These are phyloP conservation scores for Croton setiger DNA, from an alignment of 441 rosid species.

Conservation along the genomic window DNA sequence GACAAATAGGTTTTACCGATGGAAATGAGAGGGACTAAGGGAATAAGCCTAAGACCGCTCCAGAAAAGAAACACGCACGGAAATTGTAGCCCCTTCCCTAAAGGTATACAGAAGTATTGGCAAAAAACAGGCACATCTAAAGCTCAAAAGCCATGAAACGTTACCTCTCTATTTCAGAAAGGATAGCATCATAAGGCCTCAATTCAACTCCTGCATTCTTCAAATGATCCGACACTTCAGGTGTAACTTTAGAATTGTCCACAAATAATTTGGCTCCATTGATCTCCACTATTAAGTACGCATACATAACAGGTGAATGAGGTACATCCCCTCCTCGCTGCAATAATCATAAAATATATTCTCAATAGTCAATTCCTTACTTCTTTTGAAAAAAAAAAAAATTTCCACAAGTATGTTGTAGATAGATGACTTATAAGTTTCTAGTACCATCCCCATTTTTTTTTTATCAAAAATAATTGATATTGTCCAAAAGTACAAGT, in stretches of 20 bases:
- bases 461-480: not conserved
- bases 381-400: not conserved
- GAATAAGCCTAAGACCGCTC: not conserved
- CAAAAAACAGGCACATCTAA: constrained; percentile 7
- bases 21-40: not conserved
- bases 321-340: constrained; percentile 98
- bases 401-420: not conserved
- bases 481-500: constrained; percentile 12
- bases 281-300: constrained; percentile 73
- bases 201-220: constrained; percentile 64
- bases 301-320: constrained; percentile 92
- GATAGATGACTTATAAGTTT: not conserved
- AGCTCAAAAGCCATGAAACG: constrained; percentile 13
- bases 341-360: constrained; percentile 23
- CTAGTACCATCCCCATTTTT: not conserved
- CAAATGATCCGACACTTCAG: constrained; percentile 75
- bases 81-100: constrained; percentile 10
- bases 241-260: constrained; percentile 68
- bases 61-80: not conserved
- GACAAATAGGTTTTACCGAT: constrained; percentile 7
- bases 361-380: not conserved
- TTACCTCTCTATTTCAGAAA: constrained; percentile 73
- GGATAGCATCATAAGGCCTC: constrained; percentile 71
- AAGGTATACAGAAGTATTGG: not conserved
- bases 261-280: constrained; percentile 67